phyloP scores from a whole-genome alignment of 768 basidiomycete genomes.

The Rhodotorula kratochvilovae region DNA sequence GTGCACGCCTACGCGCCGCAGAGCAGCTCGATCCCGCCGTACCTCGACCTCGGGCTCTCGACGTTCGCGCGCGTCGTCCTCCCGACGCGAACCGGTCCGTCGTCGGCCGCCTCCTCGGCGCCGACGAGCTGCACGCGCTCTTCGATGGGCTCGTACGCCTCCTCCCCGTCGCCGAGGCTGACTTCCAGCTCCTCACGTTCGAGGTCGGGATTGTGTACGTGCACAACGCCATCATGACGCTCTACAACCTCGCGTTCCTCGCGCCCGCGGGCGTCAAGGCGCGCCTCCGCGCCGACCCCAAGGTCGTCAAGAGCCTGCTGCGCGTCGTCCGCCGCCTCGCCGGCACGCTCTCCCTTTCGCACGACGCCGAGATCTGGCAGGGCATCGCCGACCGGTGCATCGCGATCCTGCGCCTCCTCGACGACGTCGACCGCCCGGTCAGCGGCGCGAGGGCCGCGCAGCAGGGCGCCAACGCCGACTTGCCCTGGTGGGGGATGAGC shows the following conservation, averaged over 20 bases:
- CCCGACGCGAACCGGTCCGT: conserved; percentile 71
- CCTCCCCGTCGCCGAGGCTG: conserved; percentile 71
- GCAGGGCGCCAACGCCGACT: conserved; percentile 1
- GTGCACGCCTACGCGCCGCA: conserved; percentile 53
- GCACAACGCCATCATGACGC: conserved; percentile 71
- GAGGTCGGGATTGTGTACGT: conserved; percentile 69
- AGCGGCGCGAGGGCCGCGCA: neutral
- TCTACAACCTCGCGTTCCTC: conserved; percentile 81
- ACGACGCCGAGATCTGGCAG: conserved; percentile 41
- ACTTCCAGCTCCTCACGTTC: conserved; percentile 57
- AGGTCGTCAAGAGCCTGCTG: conserved; percentile 63
- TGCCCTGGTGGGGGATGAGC: conserved; percentile 33
- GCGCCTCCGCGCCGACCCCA: conserved; percentile 62
- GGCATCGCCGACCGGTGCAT: conserved; percentile 47
- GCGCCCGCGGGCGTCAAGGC: conserved; percentile 70
- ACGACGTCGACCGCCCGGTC: conserved; percentile 14
- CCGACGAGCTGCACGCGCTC: conserved; percentile 58
- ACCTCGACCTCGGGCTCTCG: conserved; percentile 69
- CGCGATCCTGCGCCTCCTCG: conserved; percentile 44
- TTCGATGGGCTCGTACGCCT: conserved; percentile 72
- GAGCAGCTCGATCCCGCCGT: conserved; percentile 50
- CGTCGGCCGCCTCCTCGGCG: conserved; percentile 61
- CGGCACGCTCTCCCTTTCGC: conserved; percentile 12
- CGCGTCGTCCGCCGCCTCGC: conserved; percentile 42
- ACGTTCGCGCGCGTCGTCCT: conserved; percentile 74